Percentiles rank a stretch among this genome's conserved stretches.
phyloP scores from a whole-genome alignment of 2,329 filamentous ascomycete species.

The Daldinia sp. region DNA sequence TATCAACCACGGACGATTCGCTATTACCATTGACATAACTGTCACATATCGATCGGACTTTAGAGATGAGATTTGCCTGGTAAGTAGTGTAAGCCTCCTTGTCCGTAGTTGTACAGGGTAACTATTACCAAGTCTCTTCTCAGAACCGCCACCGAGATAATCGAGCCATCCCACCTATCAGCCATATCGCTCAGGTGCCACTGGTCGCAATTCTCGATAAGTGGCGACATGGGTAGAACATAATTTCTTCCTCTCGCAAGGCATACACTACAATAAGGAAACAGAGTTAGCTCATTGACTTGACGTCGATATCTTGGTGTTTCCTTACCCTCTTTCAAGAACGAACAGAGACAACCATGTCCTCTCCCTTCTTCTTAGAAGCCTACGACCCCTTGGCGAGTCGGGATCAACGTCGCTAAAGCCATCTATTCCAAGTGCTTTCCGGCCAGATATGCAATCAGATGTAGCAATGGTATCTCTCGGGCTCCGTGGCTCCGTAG shows the following conservation, averaged over 20 bases:
- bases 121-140: constrained; percentile 68
- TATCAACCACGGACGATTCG: constrained; percentile 62
- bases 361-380: constrained; percentile 71
- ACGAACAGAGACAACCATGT: constrained; percentile 78
- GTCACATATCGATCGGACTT: constrained; percentile 67
- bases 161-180: constrained; percentile 73
- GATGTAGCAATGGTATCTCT: constrained; percentile 64
- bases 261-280: constrained; percentile 60
- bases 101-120: neutral
- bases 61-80: constrained; percentile 63
- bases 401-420: constrained; percentile 68
- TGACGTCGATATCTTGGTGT: neutral
- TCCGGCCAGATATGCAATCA: constrained; percentile 73
- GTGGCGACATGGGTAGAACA: constrained; percentile 70
- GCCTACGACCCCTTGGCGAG: constrained; percentile 66
- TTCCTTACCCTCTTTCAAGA: constrained; percentile 68
- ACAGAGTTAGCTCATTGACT: constrained; percentile 31
- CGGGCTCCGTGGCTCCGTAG: constrained; percentile 55
- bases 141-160: constrained; percentile 75
- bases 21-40: constrained; percentile 58
- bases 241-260: constrained; percentile 74
- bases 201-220: constrained; percentile 72
- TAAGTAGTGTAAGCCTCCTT: neutral
- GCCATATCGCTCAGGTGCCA: constrained; percentile 72
- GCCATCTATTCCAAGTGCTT: constrained; percentile 72